Base-by-base conservation (phyloP, 176 grass and related monocot genomes). In the Carex scoparia region DNA sequence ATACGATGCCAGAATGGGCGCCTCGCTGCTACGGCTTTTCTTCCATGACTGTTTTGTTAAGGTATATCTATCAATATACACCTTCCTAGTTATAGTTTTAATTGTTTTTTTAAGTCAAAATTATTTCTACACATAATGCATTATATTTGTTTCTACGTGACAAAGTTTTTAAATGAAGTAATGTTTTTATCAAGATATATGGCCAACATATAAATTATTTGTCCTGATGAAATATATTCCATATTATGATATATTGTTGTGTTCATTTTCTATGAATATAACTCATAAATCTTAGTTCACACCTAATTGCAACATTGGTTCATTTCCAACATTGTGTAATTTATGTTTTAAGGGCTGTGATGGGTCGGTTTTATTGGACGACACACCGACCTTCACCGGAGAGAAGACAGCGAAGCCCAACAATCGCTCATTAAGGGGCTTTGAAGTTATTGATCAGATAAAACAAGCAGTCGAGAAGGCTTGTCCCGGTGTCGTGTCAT, bases 401-500 rank as follows among this genome's bases (percentile, higher is more conserved):
- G 94, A 97, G 87, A 97, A 97, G 87, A 91, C 1, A 59, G 90
- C 94, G 1, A 53, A 0, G 0, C 85, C 94, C 6, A 97, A 97
- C 81, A 90, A 80, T 4, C 82, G 76, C 30, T 91, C 94, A 2
- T 77, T 84, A 0, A 73, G 94, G 3, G 92, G 94, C 0, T 97
- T 97, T 37, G 89, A 94, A 12, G 94, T 94, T 8, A 87, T 97
- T 40, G 94, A 97, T 58, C 16, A 55, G 44, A 54, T 93, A 63
- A 97, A 97, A 91, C 0, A 74, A n/a, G 90, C 85, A 23, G 89
- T 97, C 8, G 94, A 97, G 49, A 53, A 28, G 66, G 84, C 63
- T 0, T 97, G 94, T 46, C 94, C 94, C 5, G 87, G 87, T 65
- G 84, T 97, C 54, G 92, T 98, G 15, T 98, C 95, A 11, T 98